A percentile compares a stretch with the other conserved stretches of the same genome.
Conservation (phyloP, 1,139 yeast genomes). For the Geotrichum klebahnii region DNA sequence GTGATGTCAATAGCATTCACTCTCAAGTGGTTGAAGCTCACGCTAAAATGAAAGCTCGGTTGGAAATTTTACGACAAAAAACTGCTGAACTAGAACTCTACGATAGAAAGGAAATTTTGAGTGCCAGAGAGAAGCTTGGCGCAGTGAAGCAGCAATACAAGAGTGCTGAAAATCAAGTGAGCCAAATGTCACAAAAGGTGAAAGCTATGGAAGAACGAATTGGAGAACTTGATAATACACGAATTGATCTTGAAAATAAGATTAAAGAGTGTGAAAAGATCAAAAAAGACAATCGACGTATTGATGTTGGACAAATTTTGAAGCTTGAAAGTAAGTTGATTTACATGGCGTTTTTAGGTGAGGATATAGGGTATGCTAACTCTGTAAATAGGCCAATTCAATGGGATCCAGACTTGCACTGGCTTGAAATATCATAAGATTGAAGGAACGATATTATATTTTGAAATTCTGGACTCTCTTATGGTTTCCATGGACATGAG, state of each 20-base stretch:
- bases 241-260: background rate
- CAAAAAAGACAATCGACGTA: conserved; percentile 11
- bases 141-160: conserved; percentile 1
- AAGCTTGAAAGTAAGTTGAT: conserved; percentile 1
- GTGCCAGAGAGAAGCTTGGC: background rate
- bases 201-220: conserved; percentile 1
- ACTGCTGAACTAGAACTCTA: conserved; percentile 11
- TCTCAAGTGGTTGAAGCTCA: conserved; percentile 3
- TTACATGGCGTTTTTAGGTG: too few species aligned
- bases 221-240: background rate
- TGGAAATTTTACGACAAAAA: conserved; percentile 9
- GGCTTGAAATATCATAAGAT: background rate
- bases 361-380: too few species aligned
- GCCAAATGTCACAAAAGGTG: conserved; percentile 2
- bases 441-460: background rate
- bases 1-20: conserved; percentile 6
- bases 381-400: conserved; percentile 5
- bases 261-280: conserved; percentile 14
- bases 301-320: conserved; percentile 12
- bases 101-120: conserved; percentile 10
- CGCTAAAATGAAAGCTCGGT: conserved; percentile 6
- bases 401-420: conserved; percentile 4
- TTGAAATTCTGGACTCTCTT: background rate
- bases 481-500: background rate
- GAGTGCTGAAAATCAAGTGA: background rate